Conservation (phyloP, 805 yeast species). For the Candida corydali region DNA sequence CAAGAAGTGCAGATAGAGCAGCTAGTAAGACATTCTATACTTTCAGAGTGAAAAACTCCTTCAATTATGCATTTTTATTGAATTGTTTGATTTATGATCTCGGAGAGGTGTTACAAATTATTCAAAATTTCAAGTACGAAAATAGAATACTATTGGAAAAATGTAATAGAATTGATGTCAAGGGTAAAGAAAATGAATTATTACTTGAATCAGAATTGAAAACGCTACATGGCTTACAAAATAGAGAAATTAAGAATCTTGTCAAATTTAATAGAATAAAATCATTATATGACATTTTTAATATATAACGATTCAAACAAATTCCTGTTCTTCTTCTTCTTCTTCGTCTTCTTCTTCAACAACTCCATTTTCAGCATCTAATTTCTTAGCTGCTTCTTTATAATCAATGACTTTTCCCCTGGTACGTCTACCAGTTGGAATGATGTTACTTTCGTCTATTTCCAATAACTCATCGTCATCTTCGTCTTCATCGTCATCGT, state of each 20-base stretch:
- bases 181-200: constrained; percentile 72
- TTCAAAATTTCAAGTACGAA: constrained; percentile 52
- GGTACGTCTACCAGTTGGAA: constrained; percentile 87
- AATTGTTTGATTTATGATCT: constrained; percentile 49
- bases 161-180: constrained; percentile 85
- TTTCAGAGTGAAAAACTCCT: constrained; percentile 57
- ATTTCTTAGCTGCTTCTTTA: constrained; percentile 70
- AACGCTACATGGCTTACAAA: constrained; percentile 60
- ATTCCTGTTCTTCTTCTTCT: constrained; percentile 48
- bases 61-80: constrained; percentile 30
- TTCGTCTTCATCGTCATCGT: constrained; percentile 56
- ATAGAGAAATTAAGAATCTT: constrained; percentile 50
- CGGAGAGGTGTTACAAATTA: constrained; percentile 46
- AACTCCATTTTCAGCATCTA: constrained; percentile 47
- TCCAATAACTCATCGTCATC: constrained; percentile 74
- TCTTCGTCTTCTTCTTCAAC: constrained; percentile 40
- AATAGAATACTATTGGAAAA: constrained; percentile 70
- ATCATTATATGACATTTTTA: constrained; percentile 50
- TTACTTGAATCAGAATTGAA: constrained; percentile 71
- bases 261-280: constrained; percentile 55
- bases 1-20: constrained; percentile 86
- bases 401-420: constrained; percentile 87
- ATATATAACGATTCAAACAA: constrained; percentile 8
- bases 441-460: constrained; percentile 79
- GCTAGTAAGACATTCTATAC: constrained; percentile 84